These are phyloP conservation scores for Penicillium sp. DNA, from an alignment of 2,329 filamentous ascomycete species.

Conservation along the genomic window DNA sequence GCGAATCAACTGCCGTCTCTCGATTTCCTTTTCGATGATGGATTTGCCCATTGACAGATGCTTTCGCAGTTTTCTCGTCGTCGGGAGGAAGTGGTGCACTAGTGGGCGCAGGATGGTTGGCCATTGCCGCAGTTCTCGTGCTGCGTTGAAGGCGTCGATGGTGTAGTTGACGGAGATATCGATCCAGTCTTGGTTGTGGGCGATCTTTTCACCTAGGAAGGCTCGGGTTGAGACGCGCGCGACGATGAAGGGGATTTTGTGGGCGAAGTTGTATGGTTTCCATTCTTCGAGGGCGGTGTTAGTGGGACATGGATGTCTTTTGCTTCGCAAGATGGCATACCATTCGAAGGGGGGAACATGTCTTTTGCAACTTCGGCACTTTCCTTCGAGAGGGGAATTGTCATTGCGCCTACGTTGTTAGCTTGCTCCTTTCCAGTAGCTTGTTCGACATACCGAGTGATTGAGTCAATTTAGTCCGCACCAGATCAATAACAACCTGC, in stretches of 20 bases:
- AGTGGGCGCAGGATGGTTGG: conserved; percentile 48
- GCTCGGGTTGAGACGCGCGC: conserved; percentile 56
- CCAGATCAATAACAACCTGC: conserved; percentile 25
- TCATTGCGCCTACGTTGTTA: conserved; percentile 25
- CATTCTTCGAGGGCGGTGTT: conserved; percentile 57
- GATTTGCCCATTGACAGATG: conserved; percentile 42
- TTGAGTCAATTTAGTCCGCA: conserved; percentile 37
- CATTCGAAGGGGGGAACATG: conserved; percentile 26
- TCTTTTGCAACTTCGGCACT: conserved; percentile 29
- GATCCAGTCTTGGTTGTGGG: conserved; percentile 31
- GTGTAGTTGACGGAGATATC: conserved; percentile 32
- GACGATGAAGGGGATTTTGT: conserved; percentile 57
- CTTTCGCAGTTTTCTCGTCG: conserved; percentile 42
- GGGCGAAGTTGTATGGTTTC: conserved; percentile 59
- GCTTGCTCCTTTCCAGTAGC: too few relatives aligned
- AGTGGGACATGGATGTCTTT: too few relatives aligned
- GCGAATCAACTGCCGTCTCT: conserved; percentile 25
- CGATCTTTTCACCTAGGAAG: conserved; percentile 29
- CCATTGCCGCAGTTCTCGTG: conserved; percentile 48
- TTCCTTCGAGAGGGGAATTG: conserved; percentile 33
- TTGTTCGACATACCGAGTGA: conserved; percentile 28
- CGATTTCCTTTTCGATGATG: conserved; percentile 37
- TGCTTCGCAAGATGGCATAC: too few relatives aligned
- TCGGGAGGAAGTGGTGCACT: conserved; percentile 51
- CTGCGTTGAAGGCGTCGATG: conserved; percentile 27